A percentile compares a stretch with the other conserved stretches of the same genome.
Conservation (phyloP, 2,329 filamentous ascomycete species). For the Talaromyces islandicus region DNA sequence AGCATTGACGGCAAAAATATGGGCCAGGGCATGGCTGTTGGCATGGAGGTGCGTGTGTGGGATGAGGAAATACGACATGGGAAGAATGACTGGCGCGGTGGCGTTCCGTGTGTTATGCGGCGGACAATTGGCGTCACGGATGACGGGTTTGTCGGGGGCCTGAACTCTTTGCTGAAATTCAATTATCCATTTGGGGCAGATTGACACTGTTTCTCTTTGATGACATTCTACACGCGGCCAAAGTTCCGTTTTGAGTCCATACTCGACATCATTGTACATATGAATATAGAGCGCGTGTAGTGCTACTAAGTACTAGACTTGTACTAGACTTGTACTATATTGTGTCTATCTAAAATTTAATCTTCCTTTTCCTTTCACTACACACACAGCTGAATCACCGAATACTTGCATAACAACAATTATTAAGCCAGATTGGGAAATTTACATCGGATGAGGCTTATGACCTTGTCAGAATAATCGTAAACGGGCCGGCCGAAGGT, state of each 20-base stretch:
- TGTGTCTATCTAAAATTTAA: too few species aligned
- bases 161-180: constrained; percentile 92
- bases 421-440: too few species aligned
- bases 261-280: neutral
- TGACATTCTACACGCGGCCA: neutral
- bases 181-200: constrained; percentile 90
- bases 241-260: too few species aligned
- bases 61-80: constrained; percentile 66
- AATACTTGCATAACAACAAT: too few species aligned
- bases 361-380: too few species aligned
- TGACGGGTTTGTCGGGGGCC: constrained; percentile 91
- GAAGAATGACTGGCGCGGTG: constrained; percentile 59
- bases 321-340: too few species aligned
- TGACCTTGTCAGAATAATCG: neutral
- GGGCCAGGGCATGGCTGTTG: constrained; percentile 61
- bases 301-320: neutral
- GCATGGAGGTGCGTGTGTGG: constrained; percentile 80
- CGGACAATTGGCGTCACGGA: constrained; percentile 52
- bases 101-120: constrained; percentile 86
- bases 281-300: neutral
- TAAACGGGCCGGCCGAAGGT: neutral
- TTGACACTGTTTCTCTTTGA: neutral
- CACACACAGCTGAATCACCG: too few species aligned
- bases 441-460: neutral
- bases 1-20: constrained; percentile 69